Evolutionary conservation across 164 flowering plant species (phyloP).

Genomic region (Amborella trichopoda): DNA sequence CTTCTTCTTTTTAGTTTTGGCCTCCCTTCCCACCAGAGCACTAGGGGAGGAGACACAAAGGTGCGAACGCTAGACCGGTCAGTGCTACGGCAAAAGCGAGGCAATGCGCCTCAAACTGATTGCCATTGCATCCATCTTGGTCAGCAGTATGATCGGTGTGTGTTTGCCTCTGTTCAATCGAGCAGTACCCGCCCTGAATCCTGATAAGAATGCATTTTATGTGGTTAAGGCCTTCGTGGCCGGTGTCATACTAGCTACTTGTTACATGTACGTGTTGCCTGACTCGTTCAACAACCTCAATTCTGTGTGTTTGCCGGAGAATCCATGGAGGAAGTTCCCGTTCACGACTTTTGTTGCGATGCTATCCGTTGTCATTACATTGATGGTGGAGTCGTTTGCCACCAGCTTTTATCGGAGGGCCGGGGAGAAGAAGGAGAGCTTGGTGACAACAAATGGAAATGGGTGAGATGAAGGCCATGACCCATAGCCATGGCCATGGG

Average conservation of each 20-base stretch:
- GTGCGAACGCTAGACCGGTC: neutral
- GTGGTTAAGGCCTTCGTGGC: slow-evolving; percentile 12
- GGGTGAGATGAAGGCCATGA: no score
- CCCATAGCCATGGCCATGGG: no score
- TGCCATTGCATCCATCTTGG: slow-evolving; percentile 8
- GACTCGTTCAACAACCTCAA: slow-evolving; percentile 10
- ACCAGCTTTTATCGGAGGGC: slow-evolving; percentile 1
- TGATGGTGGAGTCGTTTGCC: slow-evolving; percentile 14
- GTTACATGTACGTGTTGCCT: slow-evolving; percentile 16
- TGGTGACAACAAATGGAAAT: no score
- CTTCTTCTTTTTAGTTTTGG: no score
- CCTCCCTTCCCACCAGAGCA: no score
- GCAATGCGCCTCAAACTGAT: slow-evolving; percentile 8
- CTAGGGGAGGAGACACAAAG: no score
- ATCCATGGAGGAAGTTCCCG: slow-evolving; percentile 13
- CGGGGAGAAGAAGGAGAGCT: no score
- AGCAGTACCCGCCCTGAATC: slow-evolving; percentile 1
- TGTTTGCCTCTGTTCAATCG: slow-evolving; percentile 8
- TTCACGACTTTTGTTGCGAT: slow-evolving; percentile 14
- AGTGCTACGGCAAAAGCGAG: slow-evolving; percentile 2
- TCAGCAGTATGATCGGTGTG: slow-evolving; percentile 12
- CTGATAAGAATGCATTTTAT: slow-evolving; percentile 6
- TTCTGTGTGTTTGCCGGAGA: slow-evolving; percentile 9
- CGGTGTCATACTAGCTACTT: slow-evolving; percentile 14
- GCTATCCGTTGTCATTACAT: slow-evolving; percentile 8